Conservation (phyloP, 257 asterid genomes). For the Solanum dulcamara region DNA sequence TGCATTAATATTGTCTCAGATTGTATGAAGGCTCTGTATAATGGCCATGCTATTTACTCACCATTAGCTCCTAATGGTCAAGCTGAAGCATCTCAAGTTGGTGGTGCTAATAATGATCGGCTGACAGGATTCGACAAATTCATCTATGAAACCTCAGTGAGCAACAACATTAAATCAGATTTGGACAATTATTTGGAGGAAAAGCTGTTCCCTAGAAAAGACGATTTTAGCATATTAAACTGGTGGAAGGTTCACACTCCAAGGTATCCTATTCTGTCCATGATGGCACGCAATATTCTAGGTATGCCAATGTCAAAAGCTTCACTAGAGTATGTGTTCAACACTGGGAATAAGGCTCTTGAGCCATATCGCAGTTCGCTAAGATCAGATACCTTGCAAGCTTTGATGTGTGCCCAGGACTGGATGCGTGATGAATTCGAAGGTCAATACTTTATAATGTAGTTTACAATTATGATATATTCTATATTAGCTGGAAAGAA, state of each 20-base stretch:
- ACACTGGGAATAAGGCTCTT: constrained; percentile 42
- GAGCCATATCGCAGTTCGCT: constrained; percentile 45
- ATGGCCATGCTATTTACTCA: constrained; percentile 61
- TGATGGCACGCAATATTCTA: constrained; percentile 81
- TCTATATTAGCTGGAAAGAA: background rate
- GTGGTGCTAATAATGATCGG: constrained; percentile 42
- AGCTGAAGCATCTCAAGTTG: constrained; percentile 31
- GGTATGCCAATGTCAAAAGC: constrained; percentile 88
- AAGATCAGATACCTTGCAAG: constrained; percentile 65
- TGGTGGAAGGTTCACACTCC: constrained; percentile 98
- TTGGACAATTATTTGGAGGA: constrained; percentile 90
- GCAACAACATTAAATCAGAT: constrained; percentile 58
- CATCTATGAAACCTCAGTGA: constrained; percentile 49
- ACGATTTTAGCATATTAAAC: constrained; percentile 60
- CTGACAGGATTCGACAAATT: constrained; percentile 69
- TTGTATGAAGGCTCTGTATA: constrained; percentile 80
- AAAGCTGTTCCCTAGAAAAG: constrained; percentile 66
- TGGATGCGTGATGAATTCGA: constrained; percentile 52
- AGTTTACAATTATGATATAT: background rate
- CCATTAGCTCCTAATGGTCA: constrained; percentile 54
- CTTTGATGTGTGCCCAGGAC: constrained; percentile 81
- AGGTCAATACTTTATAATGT: constrained; percentile 9
- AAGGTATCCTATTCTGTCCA: constrained; percentile 74
- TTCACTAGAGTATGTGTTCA: constrained; percentile 38
- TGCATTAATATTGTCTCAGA: constrained; percentile 70